phyloP scores from a whole-genome alignment of 768 basidiomycete genomes.

The Mycena olivaceomarginata region DNA sequence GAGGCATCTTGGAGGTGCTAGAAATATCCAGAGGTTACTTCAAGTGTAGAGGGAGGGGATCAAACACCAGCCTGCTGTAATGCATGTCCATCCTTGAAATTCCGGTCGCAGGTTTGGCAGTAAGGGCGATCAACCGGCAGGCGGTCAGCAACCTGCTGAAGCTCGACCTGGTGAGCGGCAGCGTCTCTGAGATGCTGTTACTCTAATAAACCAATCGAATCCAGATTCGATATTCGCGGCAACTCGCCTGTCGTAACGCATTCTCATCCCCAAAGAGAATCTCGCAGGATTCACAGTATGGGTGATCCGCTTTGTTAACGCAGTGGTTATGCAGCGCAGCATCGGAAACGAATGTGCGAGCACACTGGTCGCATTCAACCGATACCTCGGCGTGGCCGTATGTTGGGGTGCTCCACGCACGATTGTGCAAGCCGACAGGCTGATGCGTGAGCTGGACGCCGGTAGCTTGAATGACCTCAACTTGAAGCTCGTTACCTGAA shows the following conservation, averaged over 20 bases:
- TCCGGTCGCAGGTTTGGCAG: slow-evolving; percentile 12
- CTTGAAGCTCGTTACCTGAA: background rate
- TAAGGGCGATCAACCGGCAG: background rate
- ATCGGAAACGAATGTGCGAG: slow-evolving; percentile 8
- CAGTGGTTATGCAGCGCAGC: slow-evolving; percentile 20
- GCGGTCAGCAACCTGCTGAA: background rate
- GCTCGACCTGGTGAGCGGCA: background rate
- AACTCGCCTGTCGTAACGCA: slow-evolving; percentile 21
- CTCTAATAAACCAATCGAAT: background rate
- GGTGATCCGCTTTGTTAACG: slow-evolving; percentile 9
- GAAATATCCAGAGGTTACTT: background rate
- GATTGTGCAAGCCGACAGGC: background rate
- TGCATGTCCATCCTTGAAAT: slow-evolving; percentile 13
- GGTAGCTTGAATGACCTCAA: background rate
- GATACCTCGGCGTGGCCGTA: background rate
- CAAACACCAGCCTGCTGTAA: slow-evolving; percentile 17
- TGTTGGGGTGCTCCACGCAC: too few species aligned
- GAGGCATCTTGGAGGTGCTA: slow-evolving; percentile 16
- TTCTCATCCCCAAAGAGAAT: slow-evolving; percentile 6
- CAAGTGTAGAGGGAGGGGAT: too few species aligned
- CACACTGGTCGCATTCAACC: slow-evolving; percentile 18
- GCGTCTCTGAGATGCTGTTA: slow-evolving; percentile 23
- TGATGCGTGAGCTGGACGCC: slow-evolving; percentile 8
- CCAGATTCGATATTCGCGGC: too few species aligned
- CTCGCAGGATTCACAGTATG: slow-evolving; percentile 25